These are phyloP conservation scores for Chenopodium suecicum DNA, from an alignment of 148 eudicot genomes.

Conservation along the genomic window DNA sequence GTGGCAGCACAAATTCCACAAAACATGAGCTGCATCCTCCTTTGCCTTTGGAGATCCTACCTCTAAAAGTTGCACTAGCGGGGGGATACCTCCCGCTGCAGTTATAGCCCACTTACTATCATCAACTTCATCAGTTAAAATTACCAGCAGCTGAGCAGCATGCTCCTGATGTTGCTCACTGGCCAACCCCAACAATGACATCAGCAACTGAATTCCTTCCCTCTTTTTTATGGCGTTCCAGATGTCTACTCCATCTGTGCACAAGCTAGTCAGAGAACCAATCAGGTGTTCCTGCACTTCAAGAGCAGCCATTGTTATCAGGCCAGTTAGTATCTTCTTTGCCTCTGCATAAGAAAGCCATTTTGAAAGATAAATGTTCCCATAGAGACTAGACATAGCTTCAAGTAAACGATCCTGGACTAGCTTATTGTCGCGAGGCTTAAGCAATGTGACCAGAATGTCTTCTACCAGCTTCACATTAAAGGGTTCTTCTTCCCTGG, in stretches of 20 bases:
- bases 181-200: constrained; percentile 66
- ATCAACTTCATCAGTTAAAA: constrained; percentile 66
- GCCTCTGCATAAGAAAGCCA: constrained; percentile 54
- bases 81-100: constrained; percentile 93
- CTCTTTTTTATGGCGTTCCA: constrained; percentile 78
- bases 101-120: constrained; percentile 96
- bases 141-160: constrained; percentile 58
- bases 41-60: constrained; percentile 72
- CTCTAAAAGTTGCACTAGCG: constrained; percentile 71
- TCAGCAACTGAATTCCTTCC: constrained; percentile 79
- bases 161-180: constrained; percentile 86
- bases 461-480: constrained; percentile 52
- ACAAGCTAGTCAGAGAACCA: constrained; percentile 57
- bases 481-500: constrained; percentile 44
- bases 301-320: constrained; percentile 58
- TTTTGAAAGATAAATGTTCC: constrained; percentile 50
- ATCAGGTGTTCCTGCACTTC: constrained; percentile 71
- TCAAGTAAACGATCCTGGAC: constrained; percentile 78
- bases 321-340: constrained; percentile 63
- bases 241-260: constrained; percentile 50
- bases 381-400: constrained; percentile 84
- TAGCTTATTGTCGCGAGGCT: constrained; percentile 62
- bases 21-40: constrained; percentile 62
- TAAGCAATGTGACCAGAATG: constrained; percentile 49
- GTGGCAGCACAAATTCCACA: constrained; percentile 70